A percentile compares a stretch with the other conserved stretches of the same genome.
Conservation (phyloP, 805 yeast genomes). For the Dipodascus geniculatus region DNA sequence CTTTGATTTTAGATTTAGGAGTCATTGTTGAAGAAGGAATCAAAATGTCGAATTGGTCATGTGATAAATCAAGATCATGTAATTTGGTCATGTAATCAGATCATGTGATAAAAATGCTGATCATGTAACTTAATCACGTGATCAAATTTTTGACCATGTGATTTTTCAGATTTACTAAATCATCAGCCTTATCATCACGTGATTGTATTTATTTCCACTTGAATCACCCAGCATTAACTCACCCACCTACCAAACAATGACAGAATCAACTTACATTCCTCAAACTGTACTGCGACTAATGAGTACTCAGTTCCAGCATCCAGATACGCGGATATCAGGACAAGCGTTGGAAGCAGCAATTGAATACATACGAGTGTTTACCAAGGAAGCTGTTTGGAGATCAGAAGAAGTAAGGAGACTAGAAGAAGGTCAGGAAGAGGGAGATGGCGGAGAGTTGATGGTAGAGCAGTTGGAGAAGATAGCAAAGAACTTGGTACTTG, state of each 20-base stretch:
- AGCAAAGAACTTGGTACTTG: constrained; percentile 36
- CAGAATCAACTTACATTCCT: constrained; percentile 8
- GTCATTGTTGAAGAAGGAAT: too few relatives aligned
- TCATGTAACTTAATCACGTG: neutral
- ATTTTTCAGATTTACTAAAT: neutral
- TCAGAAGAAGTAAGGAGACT: constrained; percentile 31
- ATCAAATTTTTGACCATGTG: neutral
- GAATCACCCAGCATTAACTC: too few relatives aligned
- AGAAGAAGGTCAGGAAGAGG: constrained; percentile 3
- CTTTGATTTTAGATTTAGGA: neutral
- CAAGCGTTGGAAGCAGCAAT: constrained; percentile 22
- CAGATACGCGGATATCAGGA: constrained; percentile 15
- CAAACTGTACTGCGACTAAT: constrained; percentile 14
- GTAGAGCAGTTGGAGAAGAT: constrained; percentile 35
- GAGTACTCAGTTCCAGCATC: constrained; percentile 13
- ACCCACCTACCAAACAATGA: neutral
- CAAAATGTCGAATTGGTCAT: neutral
- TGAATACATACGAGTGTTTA: constrained; percentile 35
- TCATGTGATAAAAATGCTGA: neutral
- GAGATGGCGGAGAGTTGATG: constrained; percentile 17
- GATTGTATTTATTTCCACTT: too few relatives aligned
- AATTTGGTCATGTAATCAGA: neutral
- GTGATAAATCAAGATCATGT: neutral
- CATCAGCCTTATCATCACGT: neutral
- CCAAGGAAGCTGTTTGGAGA: constrained; percentile 37